Evolutionary conservation across 768 basidiomycete genomes (phyloP).

Genomic region (Artomyces pyxidatus): DNA sequence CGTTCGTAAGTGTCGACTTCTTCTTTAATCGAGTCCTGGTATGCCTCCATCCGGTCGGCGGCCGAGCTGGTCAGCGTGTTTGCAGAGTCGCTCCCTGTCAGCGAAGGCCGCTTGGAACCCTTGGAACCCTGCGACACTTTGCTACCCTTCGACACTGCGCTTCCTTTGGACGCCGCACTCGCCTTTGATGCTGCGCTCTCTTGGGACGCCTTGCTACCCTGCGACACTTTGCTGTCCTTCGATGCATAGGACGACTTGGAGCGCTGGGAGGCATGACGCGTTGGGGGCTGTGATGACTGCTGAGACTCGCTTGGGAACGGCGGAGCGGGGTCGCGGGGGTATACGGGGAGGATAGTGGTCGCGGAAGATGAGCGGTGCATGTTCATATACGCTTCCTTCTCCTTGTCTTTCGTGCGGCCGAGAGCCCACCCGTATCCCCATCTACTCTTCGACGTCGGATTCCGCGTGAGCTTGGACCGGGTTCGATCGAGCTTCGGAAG

Average conservation of each 20-base stretch:
- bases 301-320: background rate
- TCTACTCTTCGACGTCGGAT: conserved; percentile 2
- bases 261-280: conserved; percentile 12
- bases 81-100: conserved; percentile 12
- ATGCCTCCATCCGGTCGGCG: conserved; percentile 17
- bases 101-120: conserved; percentile 10
- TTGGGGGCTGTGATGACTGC: conserved; percentile 3
- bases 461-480: conserved; percentile 13
- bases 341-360: conserved; percentile 14
- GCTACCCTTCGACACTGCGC: conserved; percentile 9
- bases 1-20: conserved; percentile 16
- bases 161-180: background rate
- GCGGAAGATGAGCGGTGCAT: conserved; percentile 10
- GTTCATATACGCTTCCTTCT: conserved; percentile 10
- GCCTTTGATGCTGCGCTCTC: background rate
- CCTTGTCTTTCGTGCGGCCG: conserved; percentile 14
- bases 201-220: background rate
- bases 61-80: conserved; percentile 19
- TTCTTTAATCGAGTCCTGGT: conserved; percentile 16
- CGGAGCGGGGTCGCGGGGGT: conserved; percentile 10
- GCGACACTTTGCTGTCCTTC: conserved; percentile 1
- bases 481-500: conserved; percentile 16
- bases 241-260: conserved; percentile 10
- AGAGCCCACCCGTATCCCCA: conserved; percentile 17
- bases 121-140: conserved; percentile 7